Conservation (phyloP, 495 filamentous ascomycete species). For the Delitschia confertaspora region DNA sequence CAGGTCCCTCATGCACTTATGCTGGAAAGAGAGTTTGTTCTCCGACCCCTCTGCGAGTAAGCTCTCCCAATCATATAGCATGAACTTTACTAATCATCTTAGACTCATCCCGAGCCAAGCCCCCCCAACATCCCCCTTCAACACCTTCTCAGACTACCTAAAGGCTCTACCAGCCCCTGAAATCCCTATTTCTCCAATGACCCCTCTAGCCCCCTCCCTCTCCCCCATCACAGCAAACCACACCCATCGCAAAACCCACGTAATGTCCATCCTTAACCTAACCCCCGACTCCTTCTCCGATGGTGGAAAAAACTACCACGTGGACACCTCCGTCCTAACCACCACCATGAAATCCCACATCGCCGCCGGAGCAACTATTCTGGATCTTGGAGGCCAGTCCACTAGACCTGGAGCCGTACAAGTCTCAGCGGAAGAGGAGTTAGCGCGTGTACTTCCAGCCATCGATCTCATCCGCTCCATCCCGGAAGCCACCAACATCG, state of each 20-base stretch:
- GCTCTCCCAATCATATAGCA: constrained; percentile 14
- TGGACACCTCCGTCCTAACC: constrained; percentile 36
- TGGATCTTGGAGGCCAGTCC: constrained; percentile 91
- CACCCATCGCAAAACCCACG: constrained; percentile 55
- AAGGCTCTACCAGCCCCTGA: constrained; percentile 47
- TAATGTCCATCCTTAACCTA: constrained; percentile 94
- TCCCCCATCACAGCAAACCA: constrained; percentile 55
- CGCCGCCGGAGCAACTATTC: constrained; percentile 61
- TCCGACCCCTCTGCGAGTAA: constrained; percentile 81
- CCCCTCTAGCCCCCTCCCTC: constrained; percentile 52
- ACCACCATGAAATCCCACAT: constrained; percentile 49
- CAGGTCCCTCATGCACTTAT: constrained; percentile 79
- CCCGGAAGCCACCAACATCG: constrained; percentile 50
- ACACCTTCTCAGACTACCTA: constrained; percentile 47
- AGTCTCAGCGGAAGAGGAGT: constrained; percentile 62
- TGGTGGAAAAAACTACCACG: constrained; percentile 54
- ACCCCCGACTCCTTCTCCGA: constrained; percentile 98
- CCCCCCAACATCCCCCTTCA: constrained; percentile 9
- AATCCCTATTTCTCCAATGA: constrained; percentile 55
- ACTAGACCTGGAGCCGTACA: constrained; percentile 65
- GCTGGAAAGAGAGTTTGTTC: constrained; percentile 85
- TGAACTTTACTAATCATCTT: constrained; percentile 3
- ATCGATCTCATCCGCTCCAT: constrained; percentile 64
- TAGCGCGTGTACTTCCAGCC: constrained; percentile 66
- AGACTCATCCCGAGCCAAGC: constrained; percentile 28